phyloP scores from a whole-genome alignment of 176 grass and related monocot species.

The Tillandsia fasciculata region DNA sequence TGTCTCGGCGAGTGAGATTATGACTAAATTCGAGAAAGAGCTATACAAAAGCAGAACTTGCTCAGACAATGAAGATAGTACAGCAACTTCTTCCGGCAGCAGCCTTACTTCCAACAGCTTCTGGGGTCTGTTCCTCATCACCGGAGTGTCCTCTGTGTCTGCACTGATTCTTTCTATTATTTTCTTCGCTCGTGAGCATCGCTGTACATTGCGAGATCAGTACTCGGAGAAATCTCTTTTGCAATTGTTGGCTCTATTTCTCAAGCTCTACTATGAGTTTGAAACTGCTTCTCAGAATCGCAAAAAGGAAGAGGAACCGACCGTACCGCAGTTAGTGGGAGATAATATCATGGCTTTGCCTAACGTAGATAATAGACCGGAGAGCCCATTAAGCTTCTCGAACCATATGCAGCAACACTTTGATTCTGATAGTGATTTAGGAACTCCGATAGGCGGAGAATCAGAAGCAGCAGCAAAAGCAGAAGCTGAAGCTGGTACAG shows the following conservation, averaged over 20 bases:
- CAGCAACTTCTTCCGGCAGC: slow-evolving; percentile 27
- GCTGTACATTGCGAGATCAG: background rate
- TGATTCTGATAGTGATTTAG: too few species aligned
- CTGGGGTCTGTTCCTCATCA: slow-evolving; percentile 51
- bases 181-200: slow-evolving; percentile 17
- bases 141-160: slow-evolving; percentile 29
- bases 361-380: slow-evolving; percentile 1
- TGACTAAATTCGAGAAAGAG: slow-evolving; percentile 14
- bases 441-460: slow-evolving; percentile 10
- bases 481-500: too few species aligned
- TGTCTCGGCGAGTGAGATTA: slow-evolving; percentile 5
- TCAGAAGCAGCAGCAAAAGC: too few species aligned
- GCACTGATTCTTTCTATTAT: slow-evolving; percentile 35
- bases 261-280: slow-evolving; percentile 14
- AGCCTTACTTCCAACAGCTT: slow-evolving; percentile 49
- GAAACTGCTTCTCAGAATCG: background rate
- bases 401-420: too few species aligned
- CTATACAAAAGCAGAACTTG: slow-evolving; percentile 21
- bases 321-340: too few species aligned
- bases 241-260: slow-evolving; percentile 16
- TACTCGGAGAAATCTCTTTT: slow-evolving; percentile 15
- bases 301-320: slow-evolving; percentile 1
- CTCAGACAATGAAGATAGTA: slow-evolving; percentile 26
- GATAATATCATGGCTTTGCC: too few species aligned
- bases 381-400: slow-evolving; percentile 23